Evolutionary conservation across 768 basidiomycete genomes (phyloP), one percentile per base, ranked within the genome.

Genomic region (Cubamyces lactineus): DNA sequence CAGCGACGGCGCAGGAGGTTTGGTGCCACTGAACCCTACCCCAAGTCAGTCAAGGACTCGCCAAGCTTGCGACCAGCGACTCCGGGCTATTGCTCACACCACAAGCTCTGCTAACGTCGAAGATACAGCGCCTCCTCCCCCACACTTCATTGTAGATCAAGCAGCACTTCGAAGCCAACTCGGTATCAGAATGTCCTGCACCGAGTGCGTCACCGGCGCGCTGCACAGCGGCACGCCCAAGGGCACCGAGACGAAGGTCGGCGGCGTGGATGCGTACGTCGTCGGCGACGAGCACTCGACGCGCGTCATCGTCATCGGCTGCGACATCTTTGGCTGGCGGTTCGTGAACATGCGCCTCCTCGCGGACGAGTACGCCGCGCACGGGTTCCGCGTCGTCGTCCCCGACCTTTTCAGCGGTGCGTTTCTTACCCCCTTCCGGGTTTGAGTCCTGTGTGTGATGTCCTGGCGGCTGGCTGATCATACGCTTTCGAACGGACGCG

Each of bases 321-420:
- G 23, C 39, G 67, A 68, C 59, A 47, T 68, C 51, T 68, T 68
- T 45, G 67, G 67, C 15, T 68, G 67, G 67, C 28, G 34, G 39
- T 61, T 63, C 43, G 38, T 55, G 42, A 68, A 68, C 62, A 61
- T 62, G n/a, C 58, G 67, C n/a, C 59, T 65, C 21, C 64, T 68
- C 56, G 67, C 64, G 53, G 67, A 68, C 62, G 67, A 68, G 57
- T 68, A 68, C 45, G 67, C 62, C 42, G 56, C 57, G 51, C 43
- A 50, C 19, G 62, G 59, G 1, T 68, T 68, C 57, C 49, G 62
- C 23, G 67, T 68, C 46, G 41, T 63, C 55, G 51, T 68, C 11
- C 67, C 67, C n/a, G 67, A 68, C 53, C 52, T 68, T 24, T 68
- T 65, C 59, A 48, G 43, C 38, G 67, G 67, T 68, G 41, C 34